These are phyloP conservation scores for Penicillium lagena DNA, from an alignment of 495 filamentous ascomycete genomes.

Conservation along the genomic window DNA sequence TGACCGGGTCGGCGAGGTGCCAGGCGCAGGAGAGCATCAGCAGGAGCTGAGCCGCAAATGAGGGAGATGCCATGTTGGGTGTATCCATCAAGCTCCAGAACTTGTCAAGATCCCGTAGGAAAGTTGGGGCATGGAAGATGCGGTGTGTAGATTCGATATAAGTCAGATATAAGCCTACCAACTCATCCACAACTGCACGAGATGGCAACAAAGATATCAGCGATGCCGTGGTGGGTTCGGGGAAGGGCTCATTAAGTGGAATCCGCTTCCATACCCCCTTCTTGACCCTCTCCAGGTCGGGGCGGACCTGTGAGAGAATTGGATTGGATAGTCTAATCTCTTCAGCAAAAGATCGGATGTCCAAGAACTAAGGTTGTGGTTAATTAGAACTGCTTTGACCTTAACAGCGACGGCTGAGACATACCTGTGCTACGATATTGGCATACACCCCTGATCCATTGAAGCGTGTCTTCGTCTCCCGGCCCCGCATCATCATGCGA, in stretches of 20 bases:
- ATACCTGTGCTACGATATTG: constrained; percentile 37
- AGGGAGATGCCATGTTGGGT: constrained; percentile 21
- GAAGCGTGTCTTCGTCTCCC: constrained; percentile 37
- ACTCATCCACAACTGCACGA: constrained; percentile 41
- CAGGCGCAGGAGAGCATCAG: constrained; percentile 60
- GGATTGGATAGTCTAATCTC: constrained; percentile 34
- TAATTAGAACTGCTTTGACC: background rate
- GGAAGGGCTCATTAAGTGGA: constrained; percentile 27
- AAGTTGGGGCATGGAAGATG: constrained; percentile 53
- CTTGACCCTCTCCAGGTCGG: constrained; percentile 28
- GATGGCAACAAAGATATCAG: constrained; percentile 30
- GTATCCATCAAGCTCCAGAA: constrained; percentile 37
- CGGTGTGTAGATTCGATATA: constrained; percentile 51
- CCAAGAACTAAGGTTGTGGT: constrained; percentile 28
- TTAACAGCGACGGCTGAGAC: background rate
- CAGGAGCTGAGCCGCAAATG: constrained; percentile 54
- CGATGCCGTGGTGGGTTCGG: constrained; percentile 22
- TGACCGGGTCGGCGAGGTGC: constrained; percentile 27
- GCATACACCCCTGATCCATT: constrained; percentile 39
- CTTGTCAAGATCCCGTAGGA: constrained; percentile 45
- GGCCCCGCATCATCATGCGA: constrained; percentile 38
- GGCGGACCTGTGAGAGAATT: constrained; percentile 28
- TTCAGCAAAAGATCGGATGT: constrained; percentile 35
- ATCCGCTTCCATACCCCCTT: constrained; percentile 29
- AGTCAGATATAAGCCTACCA: constrained; percentile 46